A percentile compares a stretch with the other conserved stretches of the same genome.
Evolutionary conservation across 164 flowering plant species (phyloP).

Genomic region (Magnolia changhungtana): DNA sequence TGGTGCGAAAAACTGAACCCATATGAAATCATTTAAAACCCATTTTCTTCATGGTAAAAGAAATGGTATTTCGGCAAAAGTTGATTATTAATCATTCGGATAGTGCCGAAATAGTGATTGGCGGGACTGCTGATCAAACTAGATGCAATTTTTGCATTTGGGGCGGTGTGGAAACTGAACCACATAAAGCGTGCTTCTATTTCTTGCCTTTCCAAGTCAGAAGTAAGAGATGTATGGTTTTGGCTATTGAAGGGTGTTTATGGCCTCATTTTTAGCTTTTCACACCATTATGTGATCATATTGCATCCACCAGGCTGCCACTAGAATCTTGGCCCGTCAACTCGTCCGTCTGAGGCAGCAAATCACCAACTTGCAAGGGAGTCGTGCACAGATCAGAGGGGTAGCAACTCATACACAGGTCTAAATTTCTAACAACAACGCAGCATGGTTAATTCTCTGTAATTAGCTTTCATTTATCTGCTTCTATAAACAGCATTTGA

Average conservation of each 20-base stretch:
- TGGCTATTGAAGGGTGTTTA: background rate
- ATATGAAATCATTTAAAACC: too few relatives aligned
- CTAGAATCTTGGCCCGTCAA: slow-evolving; percentile 90
- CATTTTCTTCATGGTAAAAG: too few relatives aligned
- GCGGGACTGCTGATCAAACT: too few relatives aligned
- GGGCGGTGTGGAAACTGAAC: too few relatives aligned
- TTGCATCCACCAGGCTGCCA: slow-evolving; percentile 63
- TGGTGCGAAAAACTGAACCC: too few relatives aligned
- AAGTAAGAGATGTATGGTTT: too few relatives aligned
- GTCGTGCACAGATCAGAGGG: slow-evolving; percentile 96
- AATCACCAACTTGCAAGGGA: slow-evolving; percentile 89
- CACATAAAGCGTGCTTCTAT: too few relatives aligned
- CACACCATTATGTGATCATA: background rate
- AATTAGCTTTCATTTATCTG: background rate
- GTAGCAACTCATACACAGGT: slow-evolving; percentile 96
- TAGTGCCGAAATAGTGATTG: too few relatives aligned
- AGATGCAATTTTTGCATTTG: slow-evolving; percentile 22
- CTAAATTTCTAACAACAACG: background rate
- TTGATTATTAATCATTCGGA: too few relatives aligned
- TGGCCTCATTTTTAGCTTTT: background rate
- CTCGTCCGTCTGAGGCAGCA: slow-evolving; percentile 88
- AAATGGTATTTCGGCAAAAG: too few relatives aligned
- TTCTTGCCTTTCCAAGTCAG: too few relatives aligned
- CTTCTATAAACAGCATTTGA: background rate
- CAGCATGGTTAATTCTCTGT: background rate